Base-by-base conservation (phyloP, 345 rosid species). In the Pelargonium nanum region DNA sequence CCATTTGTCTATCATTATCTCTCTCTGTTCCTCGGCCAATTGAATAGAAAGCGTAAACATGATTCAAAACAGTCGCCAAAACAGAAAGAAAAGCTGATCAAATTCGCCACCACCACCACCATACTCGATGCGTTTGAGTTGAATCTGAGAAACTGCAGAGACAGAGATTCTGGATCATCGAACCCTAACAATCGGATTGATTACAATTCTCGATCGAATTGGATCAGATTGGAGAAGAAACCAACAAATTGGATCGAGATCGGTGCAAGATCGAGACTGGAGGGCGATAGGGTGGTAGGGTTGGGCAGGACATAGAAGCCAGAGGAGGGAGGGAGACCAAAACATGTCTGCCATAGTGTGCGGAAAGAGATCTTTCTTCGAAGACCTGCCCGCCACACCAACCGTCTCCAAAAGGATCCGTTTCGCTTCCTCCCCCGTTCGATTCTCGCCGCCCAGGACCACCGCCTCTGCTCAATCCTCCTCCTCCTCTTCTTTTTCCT, bases 341-440 rank as follows among this genome's bases (percentile, higher is more conserved):
- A 88, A 82, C 90, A 88, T 88, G 96, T 88, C 96, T 85, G 92
- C 92, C 62, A 82, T 85, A 69, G 82, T 88, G 80, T 85, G 92
- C 75, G 89, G 96, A 60, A 88, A 88, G 92, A 88, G 92, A 88
- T 88, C 92, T 68, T 78, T 85, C 53, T 88, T 88, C 59, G 96
- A 88, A 75, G 96, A 88, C 60, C 75, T 83, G 70, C 57, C 81
- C 24, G 76, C 81, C 26, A 70, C 87, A 1, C 77, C 83, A 52
- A 81, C 88, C 48, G 85, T 74, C 58, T 62, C 84, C 61, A 85
- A 85, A 57, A 75, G 86, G 76, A 59, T 88, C 74, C 88, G 92
- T 69, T 82, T 77, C 69, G 83, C 82, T 1, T 81, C 91, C 40
- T 80, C 89, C 67, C 77, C 81, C 55, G 77, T 75, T 23, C 80